Evolutionary conservation across 2,329 filamentous ascomycete species (phyloP).

Genomic region (Xylariales sp.): DNA sequence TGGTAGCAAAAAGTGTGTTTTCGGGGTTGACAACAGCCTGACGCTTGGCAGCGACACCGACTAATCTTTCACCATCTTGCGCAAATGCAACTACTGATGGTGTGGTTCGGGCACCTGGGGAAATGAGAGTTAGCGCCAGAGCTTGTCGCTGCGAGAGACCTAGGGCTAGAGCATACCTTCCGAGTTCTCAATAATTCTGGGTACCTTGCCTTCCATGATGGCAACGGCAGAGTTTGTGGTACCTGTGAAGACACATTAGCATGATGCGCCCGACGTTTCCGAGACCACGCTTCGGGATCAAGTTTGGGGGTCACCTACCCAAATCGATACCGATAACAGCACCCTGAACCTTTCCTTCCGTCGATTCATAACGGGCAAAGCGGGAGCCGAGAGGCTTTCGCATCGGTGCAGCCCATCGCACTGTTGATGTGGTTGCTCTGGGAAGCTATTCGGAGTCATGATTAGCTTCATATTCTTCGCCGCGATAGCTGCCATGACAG

Average conservation of each 20-base stretch:
- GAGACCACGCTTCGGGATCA: too few species aligned
- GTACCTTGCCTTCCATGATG: conserved; percentile 93
- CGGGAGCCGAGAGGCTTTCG: conserved; percentile 67
- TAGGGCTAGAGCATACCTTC: conserved; percentile 67
- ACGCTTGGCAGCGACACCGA: conserved; percentile 96
- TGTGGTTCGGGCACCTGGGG: conserved; percentile 75
- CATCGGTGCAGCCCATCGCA: conserved; percentile 62
- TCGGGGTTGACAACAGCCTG: conserved; percentile 98
- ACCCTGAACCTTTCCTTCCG: conserved; percentile 86
- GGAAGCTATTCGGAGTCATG: conserved; percentile 56
- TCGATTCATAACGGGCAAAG: conserved; percentile 75
- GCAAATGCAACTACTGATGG: conserved; percentile 94
- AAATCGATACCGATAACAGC: conserved; percentile 97
- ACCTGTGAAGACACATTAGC: conserved; percentile 35
- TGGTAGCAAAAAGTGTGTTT: conserved; percentile 97
- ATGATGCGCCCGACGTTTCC: not conserved
- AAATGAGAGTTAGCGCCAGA: conserved; percentile 10
- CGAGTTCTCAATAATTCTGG: conserved; percentile 96
- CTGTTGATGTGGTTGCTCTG: conserved; percentile 64
- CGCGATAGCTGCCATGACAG: conserved; percentile 10
- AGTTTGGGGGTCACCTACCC: conserved; percentile 49
- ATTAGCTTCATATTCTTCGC: conserved; percentile 13
- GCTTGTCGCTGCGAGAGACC: conserved; percentile 7
- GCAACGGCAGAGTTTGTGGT: conserved; percentile 98
- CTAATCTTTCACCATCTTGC: conserved; percentile 90